phyloP scores from a whole-genome alignment of 768 basidiomycete genomes.

The Naganishia antarctica region DNA sequence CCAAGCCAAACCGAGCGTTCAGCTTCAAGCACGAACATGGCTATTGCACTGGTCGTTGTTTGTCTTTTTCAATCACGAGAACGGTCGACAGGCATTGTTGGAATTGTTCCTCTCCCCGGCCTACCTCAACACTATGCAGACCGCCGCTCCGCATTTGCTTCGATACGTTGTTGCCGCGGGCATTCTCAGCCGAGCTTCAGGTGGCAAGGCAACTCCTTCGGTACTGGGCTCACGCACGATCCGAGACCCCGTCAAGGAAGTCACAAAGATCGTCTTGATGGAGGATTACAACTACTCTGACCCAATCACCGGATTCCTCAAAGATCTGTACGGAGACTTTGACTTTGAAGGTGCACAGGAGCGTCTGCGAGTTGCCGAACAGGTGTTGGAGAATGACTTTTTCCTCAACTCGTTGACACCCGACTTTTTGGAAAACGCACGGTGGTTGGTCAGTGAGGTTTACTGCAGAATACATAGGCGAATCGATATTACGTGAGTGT shows the following conservation, averaged over 20 bases:
- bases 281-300: constrained; percentile 96
- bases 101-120: constrained; percentile 94
- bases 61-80: constrained; percentile 94
- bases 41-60: constrained; percentile 96
- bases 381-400: constrained; percentile 84
- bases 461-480: constrained; percentile 93
- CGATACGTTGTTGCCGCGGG: constrained; percentile 91
- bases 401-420: constrained; percentile 86
- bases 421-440: constrained; percentile 92
- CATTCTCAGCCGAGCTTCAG: constrained; percentile 66
- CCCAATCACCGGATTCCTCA: constrained; percentile 86
- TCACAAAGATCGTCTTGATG: constrained; percentile 87
- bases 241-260: constrained; percentile 79
- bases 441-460: constrained; percentile 92
- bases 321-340: constrained; percentile 89
- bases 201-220: constrained; percentile 45
- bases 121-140: constrained; percentile 98
- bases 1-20: constrained; percentile 56
- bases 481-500: constrained; percentile 51
- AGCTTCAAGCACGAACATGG: constrained; percentile 93
- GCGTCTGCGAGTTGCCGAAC: constrained; percentile 62
- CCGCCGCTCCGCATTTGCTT: constrained; percentile 86
- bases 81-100: constrained; percentile 83
- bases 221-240: constrained; percentile 59
- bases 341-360: constrained; percentile 92